Evolutionary conservation across 2,329 filamentous ascomycete genomes (phyloP), one percentile per base, ranked within the genome.

Genomic region (Penicillium sp.): DNA sequence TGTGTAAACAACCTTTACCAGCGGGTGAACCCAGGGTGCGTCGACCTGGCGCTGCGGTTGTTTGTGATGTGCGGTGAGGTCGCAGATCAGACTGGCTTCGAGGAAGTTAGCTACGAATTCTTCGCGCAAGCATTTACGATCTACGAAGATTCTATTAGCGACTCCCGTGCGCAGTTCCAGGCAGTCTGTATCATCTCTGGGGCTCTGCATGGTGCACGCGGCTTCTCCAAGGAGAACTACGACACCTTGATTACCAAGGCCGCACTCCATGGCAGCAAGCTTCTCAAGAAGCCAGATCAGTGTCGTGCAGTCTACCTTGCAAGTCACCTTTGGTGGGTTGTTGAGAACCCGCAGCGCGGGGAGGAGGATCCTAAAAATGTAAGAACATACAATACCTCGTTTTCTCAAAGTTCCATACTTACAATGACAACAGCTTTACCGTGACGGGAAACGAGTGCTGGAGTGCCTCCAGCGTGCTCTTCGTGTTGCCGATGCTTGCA

Each of bases 161-260:
- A 99, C 73, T 96, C 92, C 16, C 89, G 96, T 73, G 93, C 93
- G 14, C 95, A 99, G 73, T 99, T 98, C 80, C 95, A 99, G 78
- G 93, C 95, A 1, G 95, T 99, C 0, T 97, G 93, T 67, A 89
- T 97, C 39, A 92, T 99, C 69, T 92, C 93, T 2, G 91, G 90
- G 55, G 92, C 91, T 5, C 80, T 99, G 55, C 93, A 97, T 71
- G 89, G 92, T 62, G 93, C 92, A 13, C 84, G 93, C 57, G 88
- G 93, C 69, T 99, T 99, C 73, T 88, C 91, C 61, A 93, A 93
- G 74, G 95, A 99, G 77, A 99, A 98, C 72, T 99, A 98, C 76
- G 96, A 99, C 74, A 99, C 95, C 0, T 82, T 99, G 33, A 99
- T 99, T 71, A 99, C 95, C 10, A 99, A 99, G 77, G 96, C 92